Conservation (phyloP, 2,329 filamentous ascomycete genomes). For the Cordyceps tenuipes region DNA sequence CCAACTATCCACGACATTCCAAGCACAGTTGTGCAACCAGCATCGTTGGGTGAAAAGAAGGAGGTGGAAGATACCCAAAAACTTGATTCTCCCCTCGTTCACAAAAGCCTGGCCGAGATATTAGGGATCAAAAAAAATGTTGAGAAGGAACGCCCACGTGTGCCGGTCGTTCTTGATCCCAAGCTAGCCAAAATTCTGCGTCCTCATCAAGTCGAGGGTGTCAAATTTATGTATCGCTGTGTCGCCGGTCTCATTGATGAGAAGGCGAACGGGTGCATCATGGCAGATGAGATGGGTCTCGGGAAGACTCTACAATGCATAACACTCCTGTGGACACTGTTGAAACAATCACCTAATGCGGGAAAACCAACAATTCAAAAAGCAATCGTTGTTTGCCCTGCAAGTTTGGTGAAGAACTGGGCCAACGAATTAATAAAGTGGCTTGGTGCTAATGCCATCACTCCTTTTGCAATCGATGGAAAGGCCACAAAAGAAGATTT, state of each 20-base stretch:
- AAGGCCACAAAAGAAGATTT: constrained; percentile 94
- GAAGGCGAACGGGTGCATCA: constrained; percentile 94
- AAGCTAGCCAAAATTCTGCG: constrained; percentile 79
- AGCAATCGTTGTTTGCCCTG: constrained; percentile 92
- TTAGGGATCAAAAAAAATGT: constrained; percentile 88
- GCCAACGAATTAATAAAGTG: constrained; percentile 95
- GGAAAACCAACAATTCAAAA: constrained; percentile 92
- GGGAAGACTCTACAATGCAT: constrained; percentile 98
- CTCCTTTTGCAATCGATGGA: constrained; percentile 90
- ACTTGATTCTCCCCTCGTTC: constrained; percentile 72
- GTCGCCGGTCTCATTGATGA: constrained; percentile 92
- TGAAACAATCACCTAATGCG: constrained; percentile 94
- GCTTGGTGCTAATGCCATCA: constrained; percentile 85
- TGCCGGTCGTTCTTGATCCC: constrained; percentile 97
- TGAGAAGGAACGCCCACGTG: constrained; percentile 68
- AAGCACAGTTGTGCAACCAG: constrained; percentile 39
- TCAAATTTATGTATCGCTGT: constrained; percentile 93
- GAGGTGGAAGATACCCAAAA: constrained; percentile 32
- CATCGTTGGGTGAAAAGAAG: constrained; percentile 33
- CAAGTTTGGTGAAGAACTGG: constrained; percentile 95
- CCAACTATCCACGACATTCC: constrained; percentile 86
- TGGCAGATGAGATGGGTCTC: constrained; percentile 98
- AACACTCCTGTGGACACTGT: constrained; percentile 86
- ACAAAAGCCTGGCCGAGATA: constrained; percentile 93
- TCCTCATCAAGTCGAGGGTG: constrained; percentile 95